Base-by-base conservation (phyloP, 305 asterid species). In the Solanum hybrid region DNA sequence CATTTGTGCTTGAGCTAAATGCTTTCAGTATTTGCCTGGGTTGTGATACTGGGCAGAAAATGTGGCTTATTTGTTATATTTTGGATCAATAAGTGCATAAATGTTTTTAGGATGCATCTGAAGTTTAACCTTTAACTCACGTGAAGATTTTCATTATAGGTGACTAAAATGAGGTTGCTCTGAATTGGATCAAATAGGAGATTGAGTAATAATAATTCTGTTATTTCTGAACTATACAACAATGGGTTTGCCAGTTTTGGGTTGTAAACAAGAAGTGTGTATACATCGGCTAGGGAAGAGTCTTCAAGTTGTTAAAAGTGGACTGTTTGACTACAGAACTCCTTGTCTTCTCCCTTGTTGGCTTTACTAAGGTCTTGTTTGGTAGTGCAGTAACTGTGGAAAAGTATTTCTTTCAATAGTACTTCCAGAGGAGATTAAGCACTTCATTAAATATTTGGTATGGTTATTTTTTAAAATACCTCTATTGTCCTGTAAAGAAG, bases 291-390 rank as follows among this genome's bases (percentile, higher is more conserved):
- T 84, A 51, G 88, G 75, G 88, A 51, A 84, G 88, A 51, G 76
- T 51, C 88, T 84, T 84, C 88, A 27, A 84, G 39, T 51, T 84
- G 88, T 84, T 82, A 45, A 83, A 82, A 83, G 73, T 83, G 87
- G 87, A 83, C 32, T 27, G 11, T 41, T 41, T 83, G 17, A 83
- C 75, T 9, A 83, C 17, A 26, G 14, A 82, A 45, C 75, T 83
- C 73, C 87, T 45, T 15, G 29, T 15, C 38, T 29, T 41, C 87
- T 45, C 38, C 26, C 38, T 9, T 83, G 75, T 83, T 83, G 87
- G 87, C 27, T 83, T 41, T 29, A 17, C 20, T 83, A 83, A 17
- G 72, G 75, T 83, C 27, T 83, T 68, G 10, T 41, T 83, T 41
- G 38, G 39, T 41, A 41, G 27, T 27, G 75, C 73, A 45, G 39